Evolutionary conservation across 2,329 filamentous ascomycete species (phyloP).

Genomic region (Helminthosporium solani): DNA sequence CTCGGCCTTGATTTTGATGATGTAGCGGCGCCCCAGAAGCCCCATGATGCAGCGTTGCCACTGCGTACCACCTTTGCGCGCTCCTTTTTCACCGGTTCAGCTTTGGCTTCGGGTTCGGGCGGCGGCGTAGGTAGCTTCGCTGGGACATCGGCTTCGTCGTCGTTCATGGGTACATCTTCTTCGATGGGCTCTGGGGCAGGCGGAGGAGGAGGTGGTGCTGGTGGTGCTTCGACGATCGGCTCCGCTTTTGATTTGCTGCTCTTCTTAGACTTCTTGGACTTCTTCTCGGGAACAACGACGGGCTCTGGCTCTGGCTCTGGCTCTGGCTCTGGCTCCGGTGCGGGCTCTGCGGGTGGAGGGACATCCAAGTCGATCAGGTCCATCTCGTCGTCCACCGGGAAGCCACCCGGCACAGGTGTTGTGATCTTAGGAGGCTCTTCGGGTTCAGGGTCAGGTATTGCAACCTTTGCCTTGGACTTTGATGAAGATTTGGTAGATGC

Average conservation of each 20-base stretch:
- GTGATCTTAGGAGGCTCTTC: slow-evolving; percentile 31
- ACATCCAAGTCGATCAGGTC: slow-evolving; percentile 34
- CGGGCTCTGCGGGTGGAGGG: slow-evolving; percentile 19
- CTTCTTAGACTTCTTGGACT: slow-evolving; percentile 39
- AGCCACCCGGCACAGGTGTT: slow-evolving; percentile 49
- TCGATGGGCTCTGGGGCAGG: slow-evolving; percentile 24
- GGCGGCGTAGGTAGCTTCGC: slow-evolving; percentile 51
- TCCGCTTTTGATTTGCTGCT: slow-evolving; percentile 26
- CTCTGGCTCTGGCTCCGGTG: slow-evolving; percentile 16
- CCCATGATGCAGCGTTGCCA: slow-evolving; percentile 68
- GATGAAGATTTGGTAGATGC: slow-evolving; percentile 25
- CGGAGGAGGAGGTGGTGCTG: slow-evolving; percentile 30
- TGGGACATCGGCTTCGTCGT: slow-evolving; percentile 21
- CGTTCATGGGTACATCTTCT: slow-evolving; percentile 18
- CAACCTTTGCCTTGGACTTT: slow-evolving; percentile 30
- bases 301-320: slow-evolving; percentile 23
- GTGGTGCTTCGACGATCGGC: slow-evolving; percentile 32
- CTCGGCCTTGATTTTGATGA: slow-evolving; percentile 44
- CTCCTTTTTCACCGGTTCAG: slow-evolving; percentile 66
- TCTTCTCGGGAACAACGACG: slow-evolving; percentile 32
- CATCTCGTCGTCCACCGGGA: slow-evolving; percentile 47
- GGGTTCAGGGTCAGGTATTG: slow-evolving; percentile 33
- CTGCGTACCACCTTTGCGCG: slow-evolving; percentile 74
- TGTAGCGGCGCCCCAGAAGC: slow-evolving; percentile 64
- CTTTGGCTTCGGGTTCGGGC: slow-evolving; percentile 32